Percentiles rank a stretch among this genome's conserved stretches.
Conservation (phyloP, 164 flowering plant species). For the Vitis rupestris region DNA sequence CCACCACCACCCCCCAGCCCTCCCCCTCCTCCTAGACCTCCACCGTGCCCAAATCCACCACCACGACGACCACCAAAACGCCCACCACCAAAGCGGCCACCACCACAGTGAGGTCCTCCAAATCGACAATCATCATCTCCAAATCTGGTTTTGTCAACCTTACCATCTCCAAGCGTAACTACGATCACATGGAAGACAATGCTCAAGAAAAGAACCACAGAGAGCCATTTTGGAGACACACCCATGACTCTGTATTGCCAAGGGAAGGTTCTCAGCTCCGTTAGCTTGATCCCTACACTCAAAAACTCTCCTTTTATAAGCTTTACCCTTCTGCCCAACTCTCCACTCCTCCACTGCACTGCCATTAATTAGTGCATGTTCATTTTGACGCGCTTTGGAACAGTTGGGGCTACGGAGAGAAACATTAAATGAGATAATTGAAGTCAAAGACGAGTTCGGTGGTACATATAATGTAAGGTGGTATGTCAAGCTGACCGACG, state of each 20-base stretch:
- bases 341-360: not conserved
- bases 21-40: not conserved
- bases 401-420: slow-evolving; percentile 37
- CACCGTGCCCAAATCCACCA: slow-evolving; percentile 5
- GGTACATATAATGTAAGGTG: no score
- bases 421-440: slow-evolving; percentile 14
- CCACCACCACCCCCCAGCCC: slow-evolving; percentile 10
- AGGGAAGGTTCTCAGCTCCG: not conserved
- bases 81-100: not conserved
- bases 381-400: slow-evolving; percentile 18
- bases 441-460: slow-evolving; percentile 8
- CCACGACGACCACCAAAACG: not conserved
- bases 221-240: slow-evolving; percentile 27
- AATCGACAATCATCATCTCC: slow-evolving; percentile 25
- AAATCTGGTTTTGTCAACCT: slow-evolving; percentile 23
- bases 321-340: slow-evolving; percentile 8
- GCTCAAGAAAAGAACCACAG: slow-evolving; percentile 19
- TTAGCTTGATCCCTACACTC: slow-evolving; percentile 3
- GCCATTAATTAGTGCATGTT: slow-evolving; percentile 19
- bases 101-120: slow-evolving; percentile 18
- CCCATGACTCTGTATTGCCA: slow-evolving; percentile 16
- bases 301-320: slow-evolving; percentile 12
- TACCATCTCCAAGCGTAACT: slow-evolving; percentile 26
- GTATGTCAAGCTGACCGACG: no score
- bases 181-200: slow-evolving; percentile 33